Conservation (phyloP, 2,329 filamentous ascomycete genomes). For the Coniella lustricola region DNA sequence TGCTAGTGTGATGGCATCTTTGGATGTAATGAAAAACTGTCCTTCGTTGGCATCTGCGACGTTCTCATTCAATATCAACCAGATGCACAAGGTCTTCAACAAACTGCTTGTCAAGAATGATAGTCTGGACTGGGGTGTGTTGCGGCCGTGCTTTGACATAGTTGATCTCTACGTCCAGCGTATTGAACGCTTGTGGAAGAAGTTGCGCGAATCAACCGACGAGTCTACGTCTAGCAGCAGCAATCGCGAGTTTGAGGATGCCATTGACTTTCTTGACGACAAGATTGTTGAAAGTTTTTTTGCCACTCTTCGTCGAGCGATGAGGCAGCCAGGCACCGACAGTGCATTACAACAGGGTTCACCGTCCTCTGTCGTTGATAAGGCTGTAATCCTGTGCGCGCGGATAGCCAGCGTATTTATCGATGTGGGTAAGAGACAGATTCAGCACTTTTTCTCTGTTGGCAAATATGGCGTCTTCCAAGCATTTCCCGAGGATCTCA, state of each 20-base stretch:
- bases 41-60: conserved; percentile 39
- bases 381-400: conserved; percentile 37
- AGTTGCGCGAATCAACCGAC: conserved; percentile 29
- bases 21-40: conserved; percentile 43
- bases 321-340: not conserved
- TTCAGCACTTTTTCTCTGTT: conserved; percentile 38
- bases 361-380: conserved; percentile 23
- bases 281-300: conserved; percentile 10
- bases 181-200: conserved; percentile 34
- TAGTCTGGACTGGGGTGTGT: conserved; percentile 41
- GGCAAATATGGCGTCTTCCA: conserved; percentile 46
- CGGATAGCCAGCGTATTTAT: conserved; percentile 39
- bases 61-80: conserved; percentile 42
- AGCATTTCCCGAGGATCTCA: conserved; percentile 31
- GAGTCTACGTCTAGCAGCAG: conserved; percentile 22
- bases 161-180: conserved; percentile 39
- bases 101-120: conserved; percentile 36
- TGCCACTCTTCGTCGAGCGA: conserved; percentile 5
- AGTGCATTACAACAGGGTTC: not conserved
- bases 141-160: conserved; percentile 38
- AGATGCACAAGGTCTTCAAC: conserved; percentile 45
- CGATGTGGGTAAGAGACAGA: conserved; percentile 32
- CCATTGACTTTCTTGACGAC: conserved; percentile 24
- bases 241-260: conserved; percentile 39
- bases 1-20: conserved; percentile 39